A percentile compares a stretch with the other conserved stretches of the same genome.
These are phyloP conservation scores for Stephania yunnanensis DNA, from an alignment of 164 flowering plant genomes.

Conservation along the genomic window DNA sequence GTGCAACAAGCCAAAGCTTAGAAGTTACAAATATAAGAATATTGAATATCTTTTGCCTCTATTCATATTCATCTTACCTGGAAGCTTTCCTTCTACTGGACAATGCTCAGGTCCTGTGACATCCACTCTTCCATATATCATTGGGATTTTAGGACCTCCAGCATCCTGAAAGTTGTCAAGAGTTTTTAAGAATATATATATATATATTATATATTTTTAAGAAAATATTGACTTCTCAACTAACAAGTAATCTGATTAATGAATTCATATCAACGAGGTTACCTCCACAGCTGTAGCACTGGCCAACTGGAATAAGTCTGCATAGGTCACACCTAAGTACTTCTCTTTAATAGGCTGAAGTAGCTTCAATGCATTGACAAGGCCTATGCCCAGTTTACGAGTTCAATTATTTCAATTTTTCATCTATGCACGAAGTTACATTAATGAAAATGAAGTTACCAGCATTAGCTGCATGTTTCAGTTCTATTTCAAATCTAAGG, in stretches of 20 bases:
- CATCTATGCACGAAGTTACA: constrained; percentile 1
- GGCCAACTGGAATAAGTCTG: constrained; percentile 93
- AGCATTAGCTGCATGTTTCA: constrained; percentile 97
- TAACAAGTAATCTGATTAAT: neutral
- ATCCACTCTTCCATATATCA: constrained; percentile 96
- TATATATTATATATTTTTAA: neutral
- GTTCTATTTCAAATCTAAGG: constrained; percentile 82
- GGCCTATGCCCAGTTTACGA: constrained; percentile 49
- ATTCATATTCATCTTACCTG: constrained; percentile 42
- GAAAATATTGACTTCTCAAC: neutral
- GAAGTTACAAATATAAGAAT: neutral
- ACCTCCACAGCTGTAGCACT: constrained; percentile 99
- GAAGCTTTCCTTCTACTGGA: constrained; percentile 95
- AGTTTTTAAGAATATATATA: neutral
- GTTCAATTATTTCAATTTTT: constrained; percentile 3
- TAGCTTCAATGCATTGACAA: constrained; percentile 85
- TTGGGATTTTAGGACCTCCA: constrained; percentile 93
- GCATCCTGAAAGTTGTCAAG: constrained; percentile 59
- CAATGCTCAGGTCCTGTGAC: constrained; percentile 71
- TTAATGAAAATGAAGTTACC: constrained; percentile 32
- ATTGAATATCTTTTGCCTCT: neutral
- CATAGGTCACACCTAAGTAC: constrained; percentile 75
- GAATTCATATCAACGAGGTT: neutral
- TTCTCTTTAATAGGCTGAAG: constrained; percentile 89
- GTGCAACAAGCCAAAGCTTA: neutral